phyloP scores from a whole-genome alignment of 2,329 filamentous ascomycete species.

The Xylariales sp. region DNA sequence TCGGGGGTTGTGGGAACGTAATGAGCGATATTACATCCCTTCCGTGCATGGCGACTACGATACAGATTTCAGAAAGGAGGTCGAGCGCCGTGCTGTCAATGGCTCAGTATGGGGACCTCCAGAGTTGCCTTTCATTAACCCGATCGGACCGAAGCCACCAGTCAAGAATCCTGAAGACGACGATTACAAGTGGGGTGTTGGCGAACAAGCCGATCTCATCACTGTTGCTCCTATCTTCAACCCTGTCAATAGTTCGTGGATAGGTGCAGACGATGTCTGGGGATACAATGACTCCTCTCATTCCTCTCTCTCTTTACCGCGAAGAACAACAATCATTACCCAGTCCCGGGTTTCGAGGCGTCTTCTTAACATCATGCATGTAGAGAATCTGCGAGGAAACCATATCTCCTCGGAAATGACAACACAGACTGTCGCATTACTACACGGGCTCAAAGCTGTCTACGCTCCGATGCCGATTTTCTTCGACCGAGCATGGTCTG shows the following conservation, averaged over 20 bases:
- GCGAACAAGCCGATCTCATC: conserved; percentile 70
- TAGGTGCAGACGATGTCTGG: conserved; percentile 63
- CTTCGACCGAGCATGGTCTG: conserved; percentile 69
- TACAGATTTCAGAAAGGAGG: conserved; percentile 59
- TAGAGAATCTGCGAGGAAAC: conserved; percentile 67
- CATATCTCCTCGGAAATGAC: conserved; percentile 81
- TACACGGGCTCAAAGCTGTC: conserved; percentile 75
- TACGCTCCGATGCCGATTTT: conserved; percentile 76
- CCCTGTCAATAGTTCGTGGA: conserved; percentile 67
- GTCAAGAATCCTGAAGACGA: conserved; percentile 54
- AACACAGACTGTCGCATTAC: conserved; percentile 65
- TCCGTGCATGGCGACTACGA: conserved; percentile 62
- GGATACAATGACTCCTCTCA: conserved; percentile 54
- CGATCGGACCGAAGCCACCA: conserved; percentile 61
- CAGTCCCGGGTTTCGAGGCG: conserved; percentile 68
- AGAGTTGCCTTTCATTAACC: conserved; percentile 54
- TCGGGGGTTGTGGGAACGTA: conserved; percentile 69
- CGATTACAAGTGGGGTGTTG: conserved; percentile 70
- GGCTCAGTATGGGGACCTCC: conserved; percentile 63
- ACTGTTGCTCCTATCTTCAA: conserved; percentile 78
- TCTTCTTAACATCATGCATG: conserved; percentile 71
- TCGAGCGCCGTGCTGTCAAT: conserved; percentile 49
- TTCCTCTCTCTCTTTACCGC: conserved; percentile 53
- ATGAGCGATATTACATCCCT: conserved; percentile 69
- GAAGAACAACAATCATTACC: conserved; percentile 73